Conservation (phyloP, 2,329 filamentous ascomycete species). For the Arthroderma sp. region DNA sequence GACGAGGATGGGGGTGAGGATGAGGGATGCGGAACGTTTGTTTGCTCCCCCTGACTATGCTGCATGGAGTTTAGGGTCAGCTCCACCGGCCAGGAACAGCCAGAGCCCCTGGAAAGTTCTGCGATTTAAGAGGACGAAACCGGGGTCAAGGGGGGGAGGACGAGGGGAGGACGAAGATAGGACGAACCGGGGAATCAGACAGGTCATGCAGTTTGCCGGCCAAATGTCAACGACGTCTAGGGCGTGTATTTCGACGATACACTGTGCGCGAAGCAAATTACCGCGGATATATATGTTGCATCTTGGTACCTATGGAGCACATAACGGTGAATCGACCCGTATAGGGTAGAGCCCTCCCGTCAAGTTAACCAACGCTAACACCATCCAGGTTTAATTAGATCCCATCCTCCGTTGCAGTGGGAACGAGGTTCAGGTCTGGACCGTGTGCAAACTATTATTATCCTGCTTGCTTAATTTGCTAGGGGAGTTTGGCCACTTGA, state of each 20-base stretch:
- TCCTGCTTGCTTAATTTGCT: background rate
- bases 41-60: constrained; percentile 4
- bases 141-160: background rate
- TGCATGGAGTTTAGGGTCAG: background rate
- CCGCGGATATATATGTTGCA: background rate
- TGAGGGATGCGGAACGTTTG: background rate
- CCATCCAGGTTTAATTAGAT: background rate
- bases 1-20: background rate
- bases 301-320: background rate
- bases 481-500: background rate
- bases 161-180: background rate
- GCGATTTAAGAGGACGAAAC: background rate
- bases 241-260: background rate
- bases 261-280: background rate
- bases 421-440: background rate
- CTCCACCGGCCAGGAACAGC: constrained; percentile 2
- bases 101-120: background rate
- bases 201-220: background rate
- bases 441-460: background rate
- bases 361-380: background rate
- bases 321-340: background rate
- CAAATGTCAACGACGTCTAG: background rate
- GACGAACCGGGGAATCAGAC: background rate
- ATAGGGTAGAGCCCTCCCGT: background rate
- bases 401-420: background rate